These are phyloP conservation scores for Rhinocladiella mackenziei DNA, from an alignment of 2,329 filamentous ascomycete genomes.

Conservation along the genomic window DNA sequence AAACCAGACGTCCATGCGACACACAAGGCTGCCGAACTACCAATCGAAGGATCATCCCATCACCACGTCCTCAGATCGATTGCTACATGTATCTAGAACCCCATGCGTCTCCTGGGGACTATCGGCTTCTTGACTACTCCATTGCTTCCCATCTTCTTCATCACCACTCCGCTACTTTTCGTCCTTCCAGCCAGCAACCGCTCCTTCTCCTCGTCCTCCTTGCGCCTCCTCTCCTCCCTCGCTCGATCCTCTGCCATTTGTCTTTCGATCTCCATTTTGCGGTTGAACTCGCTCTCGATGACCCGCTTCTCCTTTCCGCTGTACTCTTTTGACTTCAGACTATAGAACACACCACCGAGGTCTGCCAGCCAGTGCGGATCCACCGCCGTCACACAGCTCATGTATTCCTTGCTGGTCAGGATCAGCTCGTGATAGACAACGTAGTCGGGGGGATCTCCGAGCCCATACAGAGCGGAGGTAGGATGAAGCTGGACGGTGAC, in stretches of 20 bases:
- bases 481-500: conserved; percentile 93
- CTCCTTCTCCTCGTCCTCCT: conserved; percentile 39
- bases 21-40: too few species aligned
- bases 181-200: conserved; percentile 20
- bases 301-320: conserved; percentile 79
- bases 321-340: conserved; percentile 95
- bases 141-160: conserved; percentile 30
- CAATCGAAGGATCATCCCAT: too few species aligned
- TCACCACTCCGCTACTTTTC: conserved; percentile 21
- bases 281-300: conserved; percentile 87
- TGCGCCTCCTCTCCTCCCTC: conserved; percentile 65
- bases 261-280: conserved; percentile 86
- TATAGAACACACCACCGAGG: conserved; percentile 94
- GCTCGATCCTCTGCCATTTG: conserved; percentile 86
- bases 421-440: conserved; percentile 98
- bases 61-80: too few species aligned
- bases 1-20: too few species aligned
- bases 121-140: conserved; percentile 31
- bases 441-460: conserved; percentile 92
- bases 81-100: conserved; percentile 15
- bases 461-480: conserved; percentile 85
- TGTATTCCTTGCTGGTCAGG: conserved; percentile 88
- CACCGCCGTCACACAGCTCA: conserved; percentile 92
- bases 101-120: conserved; percentile 26
- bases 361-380: conserved; percentile 98